Base-by-base conservation (phyloP, 208 protist genomes). In the Acanthamoeba rhysodes region DNA sequence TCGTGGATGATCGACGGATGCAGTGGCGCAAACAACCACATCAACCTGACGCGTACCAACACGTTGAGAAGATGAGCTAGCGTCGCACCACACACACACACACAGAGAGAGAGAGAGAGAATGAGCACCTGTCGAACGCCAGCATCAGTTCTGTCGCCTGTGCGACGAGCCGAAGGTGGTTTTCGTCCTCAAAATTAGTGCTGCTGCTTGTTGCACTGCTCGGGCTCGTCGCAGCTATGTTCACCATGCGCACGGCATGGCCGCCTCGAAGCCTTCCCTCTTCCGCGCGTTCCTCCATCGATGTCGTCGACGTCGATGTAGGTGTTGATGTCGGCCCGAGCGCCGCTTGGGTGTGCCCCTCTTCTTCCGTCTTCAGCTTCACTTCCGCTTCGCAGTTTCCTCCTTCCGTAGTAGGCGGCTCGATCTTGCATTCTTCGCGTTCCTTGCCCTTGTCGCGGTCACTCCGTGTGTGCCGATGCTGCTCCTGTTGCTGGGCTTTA, bases 131-230 rank as follows among this genome's bases (percentile, higher is more conserved):
- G 45, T 82, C 74, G 45, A 53, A 82, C 18, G 74, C 74, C 74
- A 82, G 45, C 74, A 82, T 41, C 32, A 82, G 22, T 41, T 82
- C 74, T 45, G 74, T 82, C 16, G 74, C 74, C 74, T 82, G 74
- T 50, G 74, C 74, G n/a, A 82, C 27, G 74, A 82, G 74, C 45
- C 74, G 74, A 27, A 82, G 45, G 32, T 82, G 74, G 24, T 82
- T 27, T 0, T 82, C 74, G 27, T 37, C 29, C n/a, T 72, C 66
- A 37, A 72, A 37, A n/a, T 37, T 5, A 8, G n/a, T 72, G 66
- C 24, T 20, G 1, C 4, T 12, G 66, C n/a, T 5, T 6, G 29
- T 3, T 2, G 24, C 66, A 64, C 62, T 68, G n/a, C n/a, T 37
- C 66, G 14, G 24, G 66, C 29, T 37, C 57, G 41, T 45, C 66